Base-by-base conservation (phyloP, 805 yeast genomes). In the Maudiozyma pseudohumilis region DNA sequence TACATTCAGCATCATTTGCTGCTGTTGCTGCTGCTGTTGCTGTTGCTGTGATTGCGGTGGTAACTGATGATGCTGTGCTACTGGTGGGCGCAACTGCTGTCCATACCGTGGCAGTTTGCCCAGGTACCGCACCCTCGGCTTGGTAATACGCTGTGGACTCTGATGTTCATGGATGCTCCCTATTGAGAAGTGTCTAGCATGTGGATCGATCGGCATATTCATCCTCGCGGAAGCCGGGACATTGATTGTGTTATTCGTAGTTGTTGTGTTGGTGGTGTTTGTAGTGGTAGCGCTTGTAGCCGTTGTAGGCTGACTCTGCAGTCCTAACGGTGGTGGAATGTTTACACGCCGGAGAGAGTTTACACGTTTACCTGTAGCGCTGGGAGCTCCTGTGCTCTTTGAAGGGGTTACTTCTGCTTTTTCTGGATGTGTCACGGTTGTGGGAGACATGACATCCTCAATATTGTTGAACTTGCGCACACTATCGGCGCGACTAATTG, bases 121-220 rank as follows among this genome's bases (percentile, higher is more conserved):
- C 24, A 55, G 26, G 32, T 55, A 56, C 37, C 48, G 53, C 10
- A 56, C 60, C 13, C 53, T 46, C 11, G 55, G 55, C 34, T 47
- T 52, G 27, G 47, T 43, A 12, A 48, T 40, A 27, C 44, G n/a
- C n/a, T n/a, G n/a, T n/a, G n/a, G n/a, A n/a, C n/a, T n/a, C n/a
- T n/a, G n/a, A n/a, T n/a, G n/a, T n/a, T n/a, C n/a, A n/a, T n/a
- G n/a, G n/a, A n/a, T n/a, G n/a, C n/a, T n/a, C n/a, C n/a, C n/a
- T n/a, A n/a, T n/a, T n/a, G 31, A 16, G 8, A 9, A 28, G 11
- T 20, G 31, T 28, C 19, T 28, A 13, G 52, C 44, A 8, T 16
- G 17, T 28, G 19, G 19, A 13, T 28, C 19, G 16, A 28, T 17
- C 18, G 31, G 31, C 12, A 28, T 28, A 28, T 28, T 12, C 11